Conservation (phyloP, 768 basidiomycete genomes). For the Agaricus subrufescens region DNA sequence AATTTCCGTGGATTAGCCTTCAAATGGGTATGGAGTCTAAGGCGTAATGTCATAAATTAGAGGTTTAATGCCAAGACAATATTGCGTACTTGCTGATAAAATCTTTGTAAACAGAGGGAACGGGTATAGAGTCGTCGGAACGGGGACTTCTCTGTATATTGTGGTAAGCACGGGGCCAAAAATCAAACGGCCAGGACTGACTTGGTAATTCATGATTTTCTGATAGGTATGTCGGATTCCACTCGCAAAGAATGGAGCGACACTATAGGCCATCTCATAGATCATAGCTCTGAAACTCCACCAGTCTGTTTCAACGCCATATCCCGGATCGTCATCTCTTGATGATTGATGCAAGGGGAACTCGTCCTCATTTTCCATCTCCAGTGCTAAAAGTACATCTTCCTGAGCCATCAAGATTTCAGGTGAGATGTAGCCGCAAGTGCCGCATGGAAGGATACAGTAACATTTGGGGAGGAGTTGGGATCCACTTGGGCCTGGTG, state of each 20-base stretch:
- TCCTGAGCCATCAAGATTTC: constrained; percentile 85
- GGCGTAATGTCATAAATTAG: not conserved
- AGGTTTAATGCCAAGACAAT: not conserved
- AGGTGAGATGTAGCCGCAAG: constrained; percentile 95
- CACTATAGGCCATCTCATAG: constrained; percentile 83
- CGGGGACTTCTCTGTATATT: constrained; percentile 50
- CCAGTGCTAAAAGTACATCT: constrained; percentile 72
- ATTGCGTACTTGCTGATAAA: constrained; percentile 47
- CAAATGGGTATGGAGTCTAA: constrained; percentile 56
- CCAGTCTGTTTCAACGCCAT: constrained; percentile 91
- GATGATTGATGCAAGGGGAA: constrained; percentile 4
- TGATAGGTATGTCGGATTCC: constrained; percentile 82
- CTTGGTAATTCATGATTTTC: constrained; percentile 74
- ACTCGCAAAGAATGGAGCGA: constrained; percentile 89
- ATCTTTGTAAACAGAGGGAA: constrained; percentile 50
- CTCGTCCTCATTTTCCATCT: constrained; percentile 55
- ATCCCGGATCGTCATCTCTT: constrained; percentile 34
- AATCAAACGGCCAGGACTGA: constrained; percentile 19
- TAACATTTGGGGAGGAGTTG: constrained; percentile 54
- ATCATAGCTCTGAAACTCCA: constrained; percentile 93
- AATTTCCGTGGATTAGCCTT: constrained; percentile 55
- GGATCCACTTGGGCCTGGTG: constrained; percentile 49
- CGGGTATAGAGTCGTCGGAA: constrained; percentile 39
- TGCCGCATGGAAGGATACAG: constrained; percentile 83
- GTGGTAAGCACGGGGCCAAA: constrained; percentile 6